These are phyloP conservation scores for Fermentozyma sake DNA, from an alignment of 1,139 yeast species.

Conservation along the genomic window DNA sequence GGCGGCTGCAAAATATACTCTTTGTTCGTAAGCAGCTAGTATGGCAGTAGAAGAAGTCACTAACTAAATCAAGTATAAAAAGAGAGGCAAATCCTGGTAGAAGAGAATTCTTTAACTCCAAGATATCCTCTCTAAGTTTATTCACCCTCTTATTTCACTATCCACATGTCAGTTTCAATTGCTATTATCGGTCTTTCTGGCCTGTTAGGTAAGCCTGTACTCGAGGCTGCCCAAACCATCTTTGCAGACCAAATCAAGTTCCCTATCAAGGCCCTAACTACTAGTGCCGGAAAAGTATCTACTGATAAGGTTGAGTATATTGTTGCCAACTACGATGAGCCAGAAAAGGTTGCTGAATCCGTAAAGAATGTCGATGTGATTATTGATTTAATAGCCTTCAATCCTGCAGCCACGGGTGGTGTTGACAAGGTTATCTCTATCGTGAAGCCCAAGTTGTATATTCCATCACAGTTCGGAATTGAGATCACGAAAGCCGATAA, in stretches of 20 bases:
- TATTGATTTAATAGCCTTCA: slow-evolving; percentile 37
- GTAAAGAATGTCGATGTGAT: slow-evolving; percentile 50
- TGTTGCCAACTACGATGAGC: slow-evolving; percentile 21
- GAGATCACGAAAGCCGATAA: slow-evolving; percentile 25
- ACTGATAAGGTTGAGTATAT: slow-evolving; percentile 40
- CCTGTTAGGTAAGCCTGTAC: slow-evolving; percentile 42
- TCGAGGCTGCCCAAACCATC: slow-evolving; percentile 40
- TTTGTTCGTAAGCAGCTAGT: too few relatives aligned
- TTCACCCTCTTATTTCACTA: too few relatives aligned
- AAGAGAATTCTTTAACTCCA: too few relatives aligned
- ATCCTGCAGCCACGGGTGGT: slow-evolving; percentile 18
- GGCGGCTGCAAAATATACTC: too few relatives aligned
- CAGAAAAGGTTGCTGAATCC: slow-evolving; percentile 24
- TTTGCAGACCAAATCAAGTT: slow-evolving; percentile 39
- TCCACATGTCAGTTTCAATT: slow-evolving; percentile 28
- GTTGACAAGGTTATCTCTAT: slow-evolving; percentile 31
- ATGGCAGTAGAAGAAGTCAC: too few relatives aligned
- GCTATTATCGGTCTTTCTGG: slow-evolving; percentile 57
- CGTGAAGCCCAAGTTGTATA: slow-evolving; percentile 48
- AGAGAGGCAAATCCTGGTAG: too few relatives aligned
- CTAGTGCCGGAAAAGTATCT: slow-evolving; percentile 35
- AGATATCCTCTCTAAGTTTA: too few relatives aligned
- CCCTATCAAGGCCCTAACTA: slow-evolving; percentile 49
- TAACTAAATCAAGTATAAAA: too few relatives aligned
- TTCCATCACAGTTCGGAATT: slow-evolving; percentile 62